These are phyloP conservation scores for Microcyclospora pomicola DNA, from an alignment of 2,329 filamentous ascomycete species.

Conservation along the genomic window DNA sequence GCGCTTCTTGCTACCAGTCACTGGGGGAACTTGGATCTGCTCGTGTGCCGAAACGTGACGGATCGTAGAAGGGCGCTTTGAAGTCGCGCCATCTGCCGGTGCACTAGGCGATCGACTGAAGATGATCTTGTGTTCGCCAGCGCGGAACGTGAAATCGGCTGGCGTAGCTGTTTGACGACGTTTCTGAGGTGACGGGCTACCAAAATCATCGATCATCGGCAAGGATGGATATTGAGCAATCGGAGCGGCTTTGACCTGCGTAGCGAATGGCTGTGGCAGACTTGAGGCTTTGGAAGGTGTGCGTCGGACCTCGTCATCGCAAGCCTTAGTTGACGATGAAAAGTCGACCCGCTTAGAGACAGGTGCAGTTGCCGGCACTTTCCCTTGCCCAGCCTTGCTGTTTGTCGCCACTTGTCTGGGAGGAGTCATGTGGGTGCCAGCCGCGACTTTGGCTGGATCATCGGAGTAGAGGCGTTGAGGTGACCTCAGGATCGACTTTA, in stretches of 20 bases:
- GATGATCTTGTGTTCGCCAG: slow-evolving; percentile 27
- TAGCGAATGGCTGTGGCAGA: slow-evolving; percentile 1
- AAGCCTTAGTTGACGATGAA: slow-evolving; percentile 44
- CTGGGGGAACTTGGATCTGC: slow-evolving; percentile 6
- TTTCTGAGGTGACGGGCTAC: slow-evolving; percentile 20
- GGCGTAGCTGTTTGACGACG: slow-evolving; percentile 23
- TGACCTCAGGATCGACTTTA: slow-evolving; percentile 51
- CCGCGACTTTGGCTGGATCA: slow-evolving; percentile 45
- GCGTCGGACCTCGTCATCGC: slow-evolving; percentile 15
- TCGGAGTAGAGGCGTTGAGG: slow-evolving; percentile 45
- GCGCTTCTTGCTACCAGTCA: slow-evolving; percentile 28
- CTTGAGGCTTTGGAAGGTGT: slow-evolving; percentile 1
- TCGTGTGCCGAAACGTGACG: slow-evolving; percentile 29
- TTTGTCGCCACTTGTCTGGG: slow-evolving; percentile 11
- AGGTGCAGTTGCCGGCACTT: slow-evolving; percentile 35
- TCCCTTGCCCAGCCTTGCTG: slow-evolving; percentile 3
- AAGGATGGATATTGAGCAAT: slow-evolving; percentile 5
- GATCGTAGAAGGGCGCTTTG: slow-evolving; percentile 27
- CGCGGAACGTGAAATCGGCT: slow-evolving; percentile 36
- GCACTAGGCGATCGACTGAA: slow-evolving; percentile 26
- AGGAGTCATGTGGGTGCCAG: slow-evolving; percentile 43
- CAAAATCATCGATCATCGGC: slow-evolving; percentile 10
- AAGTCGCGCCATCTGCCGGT: slow-evolving; percentile 3
- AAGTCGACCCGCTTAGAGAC: slow-evolving; percentile 75
- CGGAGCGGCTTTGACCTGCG: slow-evolving; percentile 3